Conservation (phyloP, 208 protist species). For the Herpetomonas muscarum region DNA sequence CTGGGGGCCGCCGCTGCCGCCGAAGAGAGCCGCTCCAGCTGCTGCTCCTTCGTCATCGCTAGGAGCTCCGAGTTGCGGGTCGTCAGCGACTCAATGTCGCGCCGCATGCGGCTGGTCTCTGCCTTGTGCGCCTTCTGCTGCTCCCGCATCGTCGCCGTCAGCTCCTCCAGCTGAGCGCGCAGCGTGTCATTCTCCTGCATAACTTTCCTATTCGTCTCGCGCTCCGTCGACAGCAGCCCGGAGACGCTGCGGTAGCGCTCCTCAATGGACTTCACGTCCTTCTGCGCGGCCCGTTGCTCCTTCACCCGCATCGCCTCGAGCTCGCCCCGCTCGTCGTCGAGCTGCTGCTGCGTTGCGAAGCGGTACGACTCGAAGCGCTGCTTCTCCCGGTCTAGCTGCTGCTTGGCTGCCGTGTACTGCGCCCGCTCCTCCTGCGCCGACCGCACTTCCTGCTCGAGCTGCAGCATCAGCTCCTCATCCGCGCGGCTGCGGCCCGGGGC, state of each 20-base stretch:
- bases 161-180: conserved; percentile 67
- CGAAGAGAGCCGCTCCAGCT: conserved; percentile 21
- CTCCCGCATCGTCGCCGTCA: conserved; percentile 71
- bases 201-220: conserved; percentile 59
- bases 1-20: conserved; percentile 4
- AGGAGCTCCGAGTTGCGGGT: conserved; percentile 79
- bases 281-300: conserved; percentile 49
- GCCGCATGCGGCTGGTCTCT: conserved; percentile 65
- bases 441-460: conserved; percentile 71
- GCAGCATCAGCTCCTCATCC: conserved; percentile 64
- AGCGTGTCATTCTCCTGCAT: conserved; percentile 78
- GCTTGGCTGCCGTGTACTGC: conserved; percentile 47
- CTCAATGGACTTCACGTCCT: conserved; percentile 63
- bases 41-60: conserved; percentile 70
- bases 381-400: conserved; percentile 74
- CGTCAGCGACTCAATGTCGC: conserved; percentile 81
- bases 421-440: conserved; percentile 74
- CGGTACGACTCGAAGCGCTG: conserved; percentile 73
- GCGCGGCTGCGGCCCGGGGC: conserved; percentile 16
- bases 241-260: conserved; percentile 70
- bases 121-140: conserved; percentile 59
- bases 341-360: conserved; percentile 44
- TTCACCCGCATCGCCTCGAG: conserved; percentile 34
- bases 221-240: conserved; percentile 63
- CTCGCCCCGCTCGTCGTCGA: conserved; percentile 60